A percentile compares a stretch with the other conserved stretches of the same genome.
Evolutionary conservation across 495 filamentous ascomycete species (phyloP).

Genomic region (Lepidopterella palustris): DNA sequence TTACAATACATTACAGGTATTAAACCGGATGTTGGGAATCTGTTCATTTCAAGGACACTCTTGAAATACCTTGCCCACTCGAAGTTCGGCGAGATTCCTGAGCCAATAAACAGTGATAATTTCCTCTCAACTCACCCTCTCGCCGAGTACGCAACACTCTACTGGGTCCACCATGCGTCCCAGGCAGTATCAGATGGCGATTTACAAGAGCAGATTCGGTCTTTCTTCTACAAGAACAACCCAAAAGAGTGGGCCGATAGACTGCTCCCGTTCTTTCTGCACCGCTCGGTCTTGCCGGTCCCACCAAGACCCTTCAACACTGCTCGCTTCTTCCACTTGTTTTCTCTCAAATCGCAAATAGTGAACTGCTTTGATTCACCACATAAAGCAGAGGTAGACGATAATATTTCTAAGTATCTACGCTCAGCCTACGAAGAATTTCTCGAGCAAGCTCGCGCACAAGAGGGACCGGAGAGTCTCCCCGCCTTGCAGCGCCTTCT

Average conservation of each 20-base stretch:
- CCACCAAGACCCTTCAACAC: background rate
- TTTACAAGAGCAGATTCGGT: background rate
- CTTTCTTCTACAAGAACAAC: background rate
- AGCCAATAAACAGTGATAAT: background rate
- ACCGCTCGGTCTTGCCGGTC: background rate
- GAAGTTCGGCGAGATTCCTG: background rate
- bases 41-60: background rate
- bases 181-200: background rate
- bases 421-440: background rate
- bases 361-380: background rate
- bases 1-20: background rate
- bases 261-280: background rate
- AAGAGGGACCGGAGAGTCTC: background rate
- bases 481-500: background rate
- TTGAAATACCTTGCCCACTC: background rate
- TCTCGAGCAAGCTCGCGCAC: background rate
- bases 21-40: background rate
- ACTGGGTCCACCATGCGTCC: background rate
- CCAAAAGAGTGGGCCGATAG: background rate
- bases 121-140: background rate
- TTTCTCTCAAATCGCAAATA: background rate
- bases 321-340: background rate
- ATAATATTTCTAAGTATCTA: background rate
- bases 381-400: background rate
- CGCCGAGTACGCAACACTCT: background rate